Conservation (phyloP, 1,284 basidiomycete genomes). For the Trametes pubescens region DNA sequence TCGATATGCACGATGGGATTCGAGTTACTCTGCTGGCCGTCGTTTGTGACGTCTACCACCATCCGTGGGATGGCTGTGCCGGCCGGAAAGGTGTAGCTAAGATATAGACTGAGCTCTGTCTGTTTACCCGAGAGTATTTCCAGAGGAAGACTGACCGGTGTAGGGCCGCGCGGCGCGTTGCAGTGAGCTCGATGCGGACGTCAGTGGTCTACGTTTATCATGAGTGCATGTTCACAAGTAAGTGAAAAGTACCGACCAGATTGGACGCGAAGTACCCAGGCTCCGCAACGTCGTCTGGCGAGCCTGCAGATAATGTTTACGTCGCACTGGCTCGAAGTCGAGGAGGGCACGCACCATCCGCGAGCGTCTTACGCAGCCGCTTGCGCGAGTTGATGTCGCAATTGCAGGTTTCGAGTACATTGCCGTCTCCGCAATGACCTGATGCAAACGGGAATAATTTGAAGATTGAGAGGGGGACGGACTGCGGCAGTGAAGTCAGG, state of each 20-base stretch:
- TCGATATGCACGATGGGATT: conserved; percentile 55
- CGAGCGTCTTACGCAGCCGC: conserved; percentile 38
- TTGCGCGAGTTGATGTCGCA: conserved; percentile 55
- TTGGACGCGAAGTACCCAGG: conserved; percentile 72
- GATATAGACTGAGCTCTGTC: neutral
- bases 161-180: conserved; percentile 61
- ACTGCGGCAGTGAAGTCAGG: conserved; percentile 41
- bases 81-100: conserved; percentile 44
- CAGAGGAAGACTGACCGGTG: conserved; percentile 51
- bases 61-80: conserved; percentile 52
- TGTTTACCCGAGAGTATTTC: neutral
- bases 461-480: conserved; percentile 65
- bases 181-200: conserved; percentile 65
- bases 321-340: no score
- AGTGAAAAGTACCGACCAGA: conserved; percentile 46
- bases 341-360: conserved; percentile 47
- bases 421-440: conserved; percentile 47
- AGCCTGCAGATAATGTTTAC: conserved; percentile 43
- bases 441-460: conserved; percentile 62
- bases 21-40: conserved; percentile 60
- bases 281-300: conserved; percentile 63
- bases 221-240: neutral
- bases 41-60: conserved; percentile 65
- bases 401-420: conserved; percentile 56
- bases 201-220: conserved; percentile 52